phyloP scores from a whole-genome alignment of 805 yeast species.

The Saturnispora bothae region DNA sequence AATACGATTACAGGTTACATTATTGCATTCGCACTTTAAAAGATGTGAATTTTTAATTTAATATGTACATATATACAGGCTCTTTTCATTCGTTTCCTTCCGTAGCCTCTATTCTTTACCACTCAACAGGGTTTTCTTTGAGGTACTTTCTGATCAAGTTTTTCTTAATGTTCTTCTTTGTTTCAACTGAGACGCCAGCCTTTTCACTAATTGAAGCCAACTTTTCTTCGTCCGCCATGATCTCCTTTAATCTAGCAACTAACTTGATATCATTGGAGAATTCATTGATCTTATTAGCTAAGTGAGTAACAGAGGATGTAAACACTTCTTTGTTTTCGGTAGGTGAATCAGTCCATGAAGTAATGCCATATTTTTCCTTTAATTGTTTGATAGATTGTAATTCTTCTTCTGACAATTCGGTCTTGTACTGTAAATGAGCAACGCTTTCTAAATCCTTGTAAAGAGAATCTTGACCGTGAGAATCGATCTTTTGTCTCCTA shows the following conservation, averaged over 20 bases:
- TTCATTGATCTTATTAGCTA: slow-evolving; percentile 16
- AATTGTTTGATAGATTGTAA: slow-evolving; percentile 29
- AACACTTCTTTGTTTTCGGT: slow-evolving; percentile 21
- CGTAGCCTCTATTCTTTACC: slow-evolving; percentile 18
- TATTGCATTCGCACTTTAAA: no score
- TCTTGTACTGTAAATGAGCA: slow-evolving; percentile 13
- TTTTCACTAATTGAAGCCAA: slow-evolving; percentile 29
- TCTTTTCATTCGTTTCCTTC: no score
- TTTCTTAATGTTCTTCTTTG: slow-evolving; percentile 48
- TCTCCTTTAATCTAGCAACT: slow-evolving; percentile 11
- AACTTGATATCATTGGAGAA: slow-evolving; percentile 17
- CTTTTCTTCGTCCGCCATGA: slow-evolving; percentile 23
- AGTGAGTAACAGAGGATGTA: slow-evolving; percentile 17
- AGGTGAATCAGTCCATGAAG: slow-evolving; percentile 19
- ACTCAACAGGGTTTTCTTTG: slow-evolving; percentile 19
- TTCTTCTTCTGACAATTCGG: slow-evolving; percentile 22
- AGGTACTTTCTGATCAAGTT: slow-evolving; percentile 60
- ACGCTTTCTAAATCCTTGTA: slow-evolving; percentile 24
- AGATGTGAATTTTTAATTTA: slow-evolving; percentile 2
- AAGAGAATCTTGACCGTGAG: slow-evolving; percentile 16
- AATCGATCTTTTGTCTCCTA: slow-evolving; percentile 30
- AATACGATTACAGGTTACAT: no score
- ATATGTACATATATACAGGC: slow-evolving; percentile 13
- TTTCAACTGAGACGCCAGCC: slow-evolving; percentile 29
- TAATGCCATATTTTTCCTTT: slow-evolving; percentile 23